These are phyloP conservation scores for Nemania sp. DNA, from an alignment of 2,329 filamentous ascomycete species.

Conservation along the genomic window DNA sequence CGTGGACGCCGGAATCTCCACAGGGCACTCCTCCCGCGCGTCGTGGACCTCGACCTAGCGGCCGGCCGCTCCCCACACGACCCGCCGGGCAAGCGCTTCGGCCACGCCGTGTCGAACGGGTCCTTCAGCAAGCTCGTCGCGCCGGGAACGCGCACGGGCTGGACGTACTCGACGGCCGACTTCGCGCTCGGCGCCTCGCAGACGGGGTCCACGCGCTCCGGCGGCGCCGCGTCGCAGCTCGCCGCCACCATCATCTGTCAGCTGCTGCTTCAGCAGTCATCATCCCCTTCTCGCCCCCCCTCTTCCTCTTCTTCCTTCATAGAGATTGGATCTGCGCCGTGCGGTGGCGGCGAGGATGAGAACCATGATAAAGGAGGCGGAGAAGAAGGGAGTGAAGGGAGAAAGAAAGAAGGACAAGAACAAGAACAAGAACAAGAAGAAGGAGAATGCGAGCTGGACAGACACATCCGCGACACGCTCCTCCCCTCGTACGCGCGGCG, in stretches of 20 bases:
- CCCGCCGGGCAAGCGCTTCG: constrained; percentile 56
- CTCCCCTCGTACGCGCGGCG: constrained; percentile 52
- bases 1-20: constrained; percentile 27
- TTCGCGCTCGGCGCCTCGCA: constrained; percentile 57
- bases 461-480: constrained; percentile 48
- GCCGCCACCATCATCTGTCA: constrained; percentile 56
- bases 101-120: constrained; percentile 82
- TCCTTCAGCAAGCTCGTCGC: constrained; percentile 88
- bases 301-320: not conserved
- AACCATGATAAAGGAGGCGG: not conserved
- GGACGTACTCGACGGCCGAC: constrained; percentile 62
- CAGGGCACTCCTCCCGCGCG: constrained; percentile 67
- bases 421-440: constrained; percentile 11
- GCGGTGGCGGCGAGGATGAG: too few relatives aligned
- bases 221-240: constrained; percentile 62
- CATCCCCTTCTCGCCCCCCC: not conserved
- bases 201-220: constrained; percentile 59
- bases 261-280: constrained; percentile 42
- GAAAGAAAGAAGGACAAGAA: constrained; percentile 38
- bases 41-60: constrained; percentile 77
- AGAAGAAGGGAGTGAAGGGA: not conserved
- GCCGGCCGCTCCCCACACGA: constrained; percentile 57
- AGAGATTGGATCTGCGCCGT: not conserved
- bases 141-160: constrained; percentile 78
- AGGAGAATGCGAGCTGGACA: constrained; percentile 41